Percentiles rank a stretch among this genome's conserved stretches.
Evolutionary conservation across 371 early-diverging fungal genomes (phyloP).

Genomic region (Saksenaea oblongispora): DNA sequence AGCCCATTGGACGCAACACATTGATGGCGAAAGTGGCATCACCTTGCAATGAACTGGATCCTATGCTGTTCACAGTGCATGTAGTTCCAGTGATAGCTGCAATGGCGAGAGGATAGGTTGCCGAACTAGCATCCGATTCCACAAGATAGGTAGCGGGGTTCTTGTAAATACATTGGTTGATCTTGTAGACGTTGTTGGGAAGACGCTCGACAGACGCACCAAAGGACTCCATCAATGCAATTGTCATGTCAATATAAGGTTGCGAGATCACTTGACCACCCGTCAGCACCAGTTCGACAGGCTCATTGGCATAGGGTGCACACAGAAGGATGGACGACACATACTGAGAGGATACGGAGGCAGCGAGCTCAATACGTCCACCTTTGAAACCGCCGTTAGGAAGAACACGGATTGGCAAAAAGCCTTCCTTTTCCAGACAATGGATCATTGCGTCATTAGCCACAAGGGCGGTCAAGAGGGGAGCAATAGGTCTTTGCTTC

Average conservation of each 20-base stretch:
- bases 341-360: conserved; percentile 95
- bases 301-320: conserved; percentile 88
- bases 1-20: conserved; percentile 93
- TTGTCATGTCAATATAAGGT: conserved; percentile 98
- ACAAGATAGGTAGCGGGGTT: conserved; percentile 87
- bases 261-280: conserved; percentile 96
- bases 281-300: conserved; percentile 80
- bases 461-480: conserved; percentile 83
- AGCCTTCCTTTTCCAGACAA: conserved; percentile 83
- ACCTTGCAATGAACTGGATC: conserved; percentile 86
- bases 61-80: conserved; percentile 91
- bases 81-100: conserved; percentile 95
- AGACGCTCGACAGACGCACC: conserved; percentile 82
- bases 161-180: conserved; percentile 75
- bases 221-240: conserved; percentile 96
- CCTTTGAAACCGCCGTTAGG: conserved; percentile 83
- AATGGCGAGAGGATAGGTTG: conserved; percentile 96
- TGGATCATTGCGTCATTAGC: conserved; percentile 79
- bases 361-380: conserved; percentile 87
- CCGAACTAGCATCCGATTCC: conserved; percentile 96
- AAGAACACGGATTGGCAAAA: conserved; percentile 82
- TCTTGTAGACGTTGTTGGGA: conserved; percentile 79
- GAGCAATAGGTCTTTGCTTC: conserved; percentile 95
- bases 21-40: conserved; percentile 92
- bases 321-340: conserved; percentile 95